These are phyloP conservation scores for Fusarium sp. DNA, from an alignment of 2,329 filamentous ascomycete species.

Conservation along the genomic window DNA sequence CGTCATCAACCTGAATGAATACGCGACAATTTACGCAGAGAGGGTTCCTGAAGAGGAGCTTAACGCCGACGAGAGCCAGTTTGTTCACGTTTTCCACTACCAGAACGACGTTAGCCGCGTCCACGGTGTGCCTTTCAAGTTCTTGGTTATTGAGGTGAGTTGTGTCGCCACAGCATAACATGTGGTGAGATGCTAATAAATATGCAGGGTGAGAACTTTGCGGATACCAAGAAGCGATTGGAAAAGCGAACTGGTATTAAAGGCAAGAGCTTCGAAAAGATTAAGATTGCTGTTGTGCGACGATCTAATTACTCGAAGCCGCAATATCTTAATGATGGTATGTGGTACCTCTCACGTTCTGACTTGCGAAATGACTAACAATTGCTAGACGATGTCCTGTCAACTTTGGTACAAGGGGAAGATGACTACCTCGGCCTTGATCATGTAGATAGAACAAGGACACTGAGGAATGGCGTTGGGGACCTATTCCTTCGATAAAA, in stretches of 20 bases:
- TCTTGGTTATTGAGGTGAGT: constrained; percentile 82
- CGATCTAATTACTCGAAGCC: constrained; percentile 80
- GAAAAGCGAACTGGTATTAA: constrained; percentile 94
- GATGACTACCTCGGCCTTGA: constrained; percentile 75
- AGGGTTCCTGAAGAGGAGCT: constrained; percentile 79
- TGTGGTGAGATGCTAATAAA: constrained; percentile 11
- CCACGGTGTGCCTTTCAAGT: constrained; percentile 92
- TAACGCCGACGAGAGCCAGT: constrained; percentile 66
- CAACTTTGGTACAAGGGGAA: constrained; percentile 62
- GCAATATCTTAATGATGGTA: constrained; percentile 88
- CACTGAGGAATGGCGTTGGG: constrained; percentile 68
- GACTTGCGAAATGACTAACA: constrained; percentile 36
- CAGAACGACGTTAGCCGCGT: constrained; percentile 87
- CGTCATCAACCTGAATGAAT: constrained; percentile 89
- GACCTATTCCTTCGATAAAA: constrained; percentile 70
- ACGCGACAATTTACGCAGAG: constrained; percentile 83
- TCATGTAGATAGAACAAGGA: constrained; percentile 71
- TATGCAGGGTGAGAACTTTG: constrained; percentile 81
- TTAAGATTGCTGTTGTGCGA: constrained; percentile 89
- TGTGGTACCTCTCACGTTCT: not conserved
- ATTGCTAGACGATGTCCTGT: constrained; percentile 68
- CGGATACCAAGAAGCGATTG: constrained; percentile 92
- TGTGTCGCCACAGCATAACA: not conserved
- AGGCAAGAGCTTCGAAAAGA: constrained; percentile 98
- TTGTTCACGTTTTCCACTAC: constrained; percentile 89